phyloP scores from a whole-genome alignment of 2,329 filamentous ascomycete genomes.

The Colletotrichum tofieldiae region DNA sequence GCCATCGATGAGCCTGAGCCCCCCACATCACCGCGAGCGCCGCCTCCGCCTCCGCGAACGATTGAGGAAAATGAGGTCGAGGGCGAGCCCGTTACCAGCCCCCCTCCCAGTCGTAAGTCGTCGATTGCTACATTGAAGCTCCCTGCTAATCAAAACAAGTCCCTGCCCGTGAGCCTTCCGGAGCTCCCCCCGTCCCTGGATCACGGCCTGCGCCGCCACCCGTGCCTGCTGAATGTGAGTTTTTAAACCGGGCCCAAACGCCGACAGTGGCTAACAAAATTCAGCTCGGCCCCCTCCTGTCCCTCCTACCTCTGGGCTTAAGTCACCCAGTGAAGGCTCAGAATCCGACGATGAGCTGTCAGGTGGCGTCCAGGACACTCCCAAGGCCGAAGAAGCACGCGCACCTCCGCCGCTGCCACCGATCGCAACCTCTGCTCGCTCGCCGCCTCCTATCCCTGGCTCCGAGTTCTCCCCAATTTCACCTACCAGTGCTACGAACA shows the following conservation, averaged over 20 bases:
- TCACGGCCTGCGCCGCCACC: constrained; percentile 71
- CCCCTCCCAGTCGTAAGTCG: constrained; percentile 36
- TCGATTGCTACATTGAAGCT: constrained; percentile 44
- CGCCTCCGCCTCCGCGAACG: constrained; percentile 58
- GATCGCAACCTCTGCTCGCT: constrained; percentile 47
- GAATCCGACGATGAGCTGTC: constrained; percentile 92
- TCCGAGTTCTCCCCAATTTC: constrained; percentile 62
- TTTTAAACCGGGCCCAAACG: neutral
- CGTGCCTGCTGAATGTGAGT: constrained; percentile 75
- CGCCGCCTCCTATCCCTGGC: constrained; percentile 54
- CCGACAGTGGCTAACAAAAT: constrained; percentile 23
- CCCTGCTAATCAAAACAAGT: constrained; percentile 52
- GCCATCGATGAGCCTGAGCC: constrained; percentile 67
- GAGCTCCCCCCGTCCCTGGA: constrained; percentile 63
- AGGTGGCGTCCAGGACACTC: constrained; percentile 50
- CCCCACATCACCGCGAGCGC: constrained; percentile 57
- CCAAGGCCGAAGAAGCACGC: constrained; percentile 36
- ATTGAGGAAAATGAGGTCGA: constrained; percentile 65
- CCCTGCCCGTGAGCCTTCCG: constrained; percentile 52
- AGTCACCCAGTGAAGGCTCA: constrained; percentile 82
- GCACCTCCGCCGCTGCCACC: constrained; percentile 60
- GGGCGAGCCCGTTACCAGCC: constrained; percentile 46
- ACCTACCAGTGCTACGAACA: constrained; percentile 60
- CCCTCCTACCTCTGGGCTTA: constrained; percentile 62
- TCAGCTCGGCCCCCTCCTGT: constrained; percentile 76